Base-by-base conservation (phyloP, 768 basidiomycete genomes). In the Collybia mongolica region DNA sequence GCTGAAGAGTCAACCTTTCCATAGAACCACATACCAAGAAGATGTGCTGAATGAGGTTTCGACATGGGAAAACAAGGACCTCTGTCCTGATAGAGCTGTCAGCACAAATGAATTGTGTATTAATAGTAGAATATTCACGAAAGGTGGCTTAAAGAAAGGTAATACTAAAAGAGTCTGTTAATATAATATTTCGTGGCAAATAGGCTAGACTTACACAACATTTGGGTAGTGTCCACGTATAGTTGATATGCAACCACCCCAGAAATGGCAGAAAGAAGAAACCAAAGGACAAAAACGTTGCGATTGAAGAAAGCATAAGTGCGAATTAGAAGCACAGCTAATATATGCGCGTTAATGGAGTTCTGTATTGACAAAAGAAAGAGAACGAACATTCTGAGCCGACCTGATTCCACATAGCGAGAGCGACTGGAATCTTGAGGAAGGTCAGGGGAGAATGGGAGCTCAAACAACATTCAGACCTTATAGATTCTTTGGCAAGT, bases 371-470 rank as follows among this genome's bases (percentile, higher is more conserved):
- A 51, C 50, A 48, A 52, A 52, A 19, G 24, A 53, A 47, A 15
- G 19, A 46, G 49, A 28, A 69, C 75, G 53, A 54, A 84, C 86
- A 83, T 72, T 90, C 86, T 41, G 88, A 87, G 39, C 86, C 84
- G 48, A 89, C 87, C 78, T 90, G 89, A 59, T 91, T 91, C 88
- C 88, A 90, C 82, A 90, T 86, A 15, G 88, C 88, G 43, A 91
- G 76, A 5, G 84, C 83, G 49, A 90, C 89, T 5, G 89, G 89
- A 46, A 90, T 82, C 88, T 90, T 49, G 45, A 41, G 17, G 43
- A 35, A 39, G 15, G 24, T 51, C 36, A 55, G 37, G n/a, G 17
- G 39, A 3, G 36, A 18, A 19, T 12, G 19, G 44, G 2, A 15
- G 20, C 37, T 15, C 1, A 39, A 49, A 39, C 39, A 23, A 28